Evolutionary conservation across 768 basidiomycete genomes (phyloP).

Genomic region (Paxillus ammoniavirescens): DNA sequence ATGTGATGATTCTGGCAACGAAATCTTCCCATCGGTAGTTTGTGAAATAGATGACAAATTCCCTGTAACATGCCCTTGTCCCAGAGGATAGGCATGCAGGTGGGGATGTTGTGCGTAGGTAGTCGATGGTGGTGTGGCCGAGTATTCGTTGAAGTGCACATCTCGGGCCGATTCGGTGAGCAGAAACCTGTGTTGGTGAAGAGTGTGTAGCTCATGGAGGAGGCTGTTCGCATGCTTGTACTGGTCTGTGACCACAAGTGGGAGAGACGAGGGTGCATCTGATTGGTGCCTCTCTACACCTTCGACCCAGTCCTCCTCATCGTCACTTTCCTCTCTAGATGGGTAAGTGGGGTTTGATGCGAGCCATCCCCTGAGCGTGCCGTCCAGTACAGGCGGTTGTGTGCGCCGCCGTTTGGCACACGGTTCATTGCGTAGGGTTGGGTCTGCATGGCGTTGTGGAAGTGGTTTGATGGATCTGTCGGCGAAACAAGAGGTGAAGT

Average conservation of each 20-base stretch:
- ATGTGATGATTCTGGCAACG: neutral
- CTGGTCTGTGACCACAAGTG: slow-evolving; percentile 22
- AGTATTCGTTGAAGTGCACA: neutral
- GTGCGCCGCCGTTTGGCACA: slow-evolving; percentile 54
- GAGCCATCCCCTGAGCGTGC: slow-evolving; percentile 48
- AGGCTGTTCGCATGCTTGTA: slow-evolving; percentile 65
- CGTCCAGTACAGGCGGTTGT: slow-evolving; percentile 52
- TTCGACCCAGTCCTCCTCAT: slow-evolving; percentile 33
- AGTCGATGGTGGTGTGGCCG: neutral
- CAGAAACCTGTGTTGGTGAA: slow-evolving; percentile 61
- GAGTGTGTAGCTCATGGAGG: slow-evolving; percentile 68
- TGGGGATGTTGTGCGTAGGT: neutral
- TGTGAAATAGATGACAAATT: neutral
- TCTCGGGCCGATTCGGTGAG: slow-evolving; percentile 27
- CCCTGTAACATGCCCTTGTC: neutral
- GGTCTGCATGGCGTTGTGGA: slow-evolving; percentile 9
- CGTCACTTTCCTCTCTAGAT: slow-evolving; percentile 23
- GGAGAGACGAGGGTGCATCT: neutral
- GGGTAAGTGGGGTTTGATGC: slow-evolving; percentile 2
- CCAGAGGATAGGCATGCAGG: neutral
- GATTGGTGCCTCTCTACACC: slow-evolving; percentile 25
- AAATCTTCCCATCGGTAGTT: slow-evolving; percentile 4
- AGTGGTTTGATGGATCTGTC: slow-evolving; percentile 11
- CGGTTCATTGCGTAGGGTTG: slow-evolving; percentile 23
- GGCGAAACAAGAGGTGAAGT: slow-evolving; percentile 20